Evolutionary conservation across 179 eudicot species (phyloP), one percentile per base, ranked within the genome.

Genomic region (Vitellaria paradoxa): DNA sequence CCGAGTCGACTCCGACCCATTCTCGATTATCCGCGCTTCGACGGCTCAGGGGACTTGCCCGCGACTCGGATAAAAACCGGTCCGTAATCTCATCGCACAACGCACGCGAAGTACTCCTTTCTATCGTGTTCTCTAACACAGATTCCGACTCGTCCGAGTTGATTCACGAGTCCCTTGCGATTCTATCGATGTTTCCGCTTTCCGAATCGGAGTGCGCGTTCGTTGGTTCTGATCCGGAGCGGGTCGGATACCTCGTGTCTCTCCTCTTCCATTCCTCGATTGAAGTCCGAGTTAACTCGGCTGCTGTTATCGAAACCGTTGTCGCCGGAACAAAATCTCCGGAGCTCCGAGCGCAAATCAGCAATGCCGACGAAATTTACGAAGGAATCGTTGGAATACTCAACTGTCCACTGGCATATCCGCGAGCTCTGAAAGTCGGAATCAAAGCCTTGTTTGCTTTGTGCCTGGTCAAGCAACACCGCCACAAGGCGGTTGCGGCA

Each of bases 31-130:
- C 88, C 14, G 93, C 96, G 6, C 68, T 92, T 30, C 77, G 92
- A 1, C 79, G 91, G 11, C 85, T 94, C 47, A 77, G 89, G 12
- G 83, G 77, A 2, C 84, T 94, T 15, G 96, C 93, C 21, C 91
- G 93, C 49, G 98, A 94, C 73, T 94, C 98, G 56, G 97, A 93
- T 2, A 90, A 89, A 78, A 94, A 94, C 56, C 90, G 93, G 0
- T 56, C 83, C 0, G 72, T 93, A 4, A 90, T 94, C 60, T 75
- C 90, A 0, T 68, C 91, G 0, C 81, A 80, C 11, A 85, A 80
- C 24, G 87, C 84, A 0, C 77, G 86, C 0, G 86, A 84, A 52
- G 57, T 84, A 1, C 70, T 87, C 0, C 45, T 91, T 0, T 55
- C 81, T 0, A 14, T 94, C 9, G 18, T 86, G 59, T 92, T 84